These are phyloP conservation scores for Ustilago nuda DNA, from an alignment of 1,284 basidiomycete species.

Conservation along the genomic window DNA sequence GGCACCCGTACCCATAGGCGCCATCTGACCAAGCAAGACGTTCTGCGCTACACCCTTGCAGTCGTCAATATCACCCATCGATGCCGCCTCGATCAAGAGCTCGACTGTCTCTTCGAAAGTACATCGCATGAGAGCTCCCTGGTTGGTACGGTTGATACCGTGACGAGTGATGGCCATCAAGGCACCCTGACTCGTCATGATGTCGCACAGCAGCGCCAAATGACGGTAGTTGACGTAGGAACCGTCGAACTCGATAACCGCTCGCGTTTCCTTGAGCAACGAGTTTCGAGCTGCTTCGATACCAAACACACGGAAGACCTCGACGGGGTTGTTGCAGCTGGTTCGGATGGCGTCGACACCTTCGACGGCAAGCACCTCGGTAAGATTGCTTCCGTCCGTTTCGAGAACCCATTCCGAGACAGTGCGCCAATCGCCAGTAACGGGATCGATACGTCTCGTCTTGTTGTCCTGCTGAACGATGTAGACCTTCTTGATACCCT, in stretches of 20 bases:
- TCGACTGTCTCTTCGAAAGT: slow-evolving; percentile 99
- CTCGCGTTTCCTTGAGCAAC: slow-evolving; percentile 84
- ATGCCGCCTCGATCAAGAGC: slow-evolving; percentile 97
- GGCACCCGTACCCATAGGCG: slow-evolving; percentile 77
- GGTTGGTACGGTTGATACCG: slow-evolving; percentile 90
- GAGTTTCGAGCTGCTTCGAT: slow-evolving; percentile 96
- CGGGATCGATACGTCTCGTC: slow-evolving; percentile 71
- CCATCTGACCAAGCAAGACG: slow-evolving; percentile 98
- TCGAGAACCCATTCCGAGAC: slow-evolving; percentile 90
- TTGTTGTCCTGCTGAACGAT: slow-evolving; percentile 84
- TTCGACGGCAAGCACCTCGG: slow-evolving; percentile 83
- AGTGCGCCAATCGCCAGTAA: slow-evolving; percentile 65
- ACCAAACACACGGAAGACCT: slow-evolving; percentile 94
- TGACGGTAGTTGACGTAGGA: slow-evolving; percentile 99
- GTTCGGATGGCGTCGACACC: slow-evolving; percentile 93
- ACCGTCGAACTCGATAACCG: slow-evolving; percentile 97
- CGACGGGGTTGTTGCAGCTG: slow-evolving; percentile 96
- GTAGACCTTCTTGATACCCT: slow-evolving; percentile 91
- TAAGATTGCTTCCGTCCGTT: slow-evolving; percentile 80
- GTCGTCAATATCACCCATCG: slow-evolving; percentile 96
- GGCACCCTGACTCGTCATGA: slow-evolving; percentile 96
- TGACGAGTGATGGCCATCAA: slow-evolving; percentile 99
- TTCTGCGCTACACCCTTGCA: slow-evolving; percentile 98
- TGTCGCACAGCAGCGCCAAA: slow-evolving; percentile 91
- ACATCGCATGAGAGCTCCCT: slow-evolving; percentile 88